Evolutionary conservation across 441 rosid species (phyloP).

Genomic region (Bruguiera hainesii): DNA sequence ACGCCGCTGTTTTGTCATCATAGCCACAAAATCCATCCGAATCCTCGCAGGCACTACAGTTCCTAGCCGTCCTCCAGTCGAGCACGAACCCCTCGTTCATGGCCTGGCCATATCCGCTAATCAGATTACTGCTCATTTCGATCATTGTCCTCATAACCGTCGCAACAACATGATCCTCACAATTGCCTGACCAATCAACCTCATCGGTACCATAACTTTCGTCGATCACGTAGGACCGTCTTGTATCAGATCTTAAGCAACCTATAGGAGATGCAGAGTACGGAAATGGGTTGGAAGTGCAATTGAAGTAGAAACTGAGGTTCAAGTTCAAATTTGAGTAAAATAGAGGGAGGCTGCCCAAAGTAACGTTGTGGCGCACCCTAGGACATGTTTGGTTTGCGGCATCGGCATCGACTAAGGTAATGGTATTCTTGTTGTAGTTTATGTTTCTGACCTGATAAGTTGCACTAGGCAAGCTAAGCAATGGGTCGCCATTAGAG

Average conservation of each 20-base stretch:
- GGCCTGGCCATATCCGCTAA: not conserved
- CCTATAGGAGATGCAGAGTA: not conserved
- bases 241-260: not conserved
- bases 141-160: slow-evolving; percentile 12
- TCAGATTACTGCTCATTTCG: not conserved
- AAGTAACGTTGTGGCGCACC: slow-evolving; percentile 15
- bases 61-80: not conserved
- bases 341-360: not conserved
- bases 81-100: slow-evolving; percentile 13
- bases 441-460: slow-evolving; percentile 7
- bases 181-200: not conserved
- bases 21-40: slow-evolving; percentile 9
- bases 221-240: slow-evolving; percentile 8
- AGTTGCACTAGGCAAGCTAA: not conserved
- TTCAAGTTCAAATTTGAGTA: slow-evolving; percentile 6
- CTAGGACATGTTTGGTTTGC: slow-evolving; percentile 9
- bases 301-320: slow-evolving; percentile 19
- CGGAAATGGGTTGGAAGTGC: slow-evolving; percentile 8
- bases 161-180: slow-evolving; percentile 9
- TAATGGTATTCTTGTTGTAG: not conserved
- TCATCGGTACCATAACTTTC: not conserved
- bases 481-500: not conserved
- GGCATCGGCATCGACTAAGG: slow-evolving; percentile 7
- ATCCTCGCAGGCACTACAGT: slow-evolving; percentile 11
- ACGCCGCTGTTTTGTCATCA: not conserved